Evolutionary conservation across 2,329 filamentous ascomycete species (phyloP).

Genomic region (Fusarium anguioides): DNA sequence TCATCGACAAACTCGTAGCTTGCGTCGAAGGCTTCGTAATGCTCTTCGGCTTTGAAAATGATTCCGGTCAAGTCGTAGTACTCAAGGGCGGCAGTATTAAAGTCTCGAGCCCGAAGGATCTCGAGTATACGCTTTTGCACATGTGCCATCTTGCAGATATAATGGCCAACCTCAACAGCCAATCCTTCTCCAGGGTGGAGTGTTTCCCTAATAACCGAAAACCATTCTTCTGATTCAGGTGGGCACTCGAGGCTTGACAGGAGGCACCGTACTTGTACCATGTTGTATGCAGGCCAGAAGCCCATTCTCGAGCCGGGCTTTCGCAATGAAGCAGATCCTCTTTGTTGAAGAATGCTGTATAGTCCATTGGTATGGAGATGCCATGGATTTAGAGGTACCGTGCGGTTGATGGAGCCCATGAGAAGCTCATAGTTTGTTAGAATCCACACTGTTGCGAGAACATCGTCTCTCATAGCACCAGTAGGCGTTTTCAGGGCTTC

Average conservation of each 20-base stretch:
- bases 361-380: conserved; percentile 52
- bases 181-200: conserved; percentile 44
- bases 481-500: conserved; percentile 49
- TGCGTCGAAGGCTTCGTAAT: conserved; percentile 31
- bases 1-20: conserved; percentile 10
- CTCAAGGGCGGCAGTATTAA: conserved; percentile 43
- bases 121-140: conserved; percentile 45
- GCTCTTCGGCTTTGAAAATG: conserved; percentile 43
- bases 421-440: conserved; percentile 56
- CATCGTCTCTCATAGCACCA: conserved; percentile 49
- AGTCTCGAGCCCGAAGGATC: conserved; percentile 46
- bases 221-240: conserved; percentile 52
- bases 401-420: conserved; percentile 50
- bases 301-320: conserved; percentile 44
- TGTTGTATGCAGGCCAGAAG: conserved; percentile 55
- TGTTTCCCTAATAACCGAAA: conserved; percentile 45
- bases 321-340: conserved; percentile 46
- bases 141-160: conserved; percentile 44
- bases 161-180: conserved; percentile 45
- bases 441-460: conserved; percentile 55
- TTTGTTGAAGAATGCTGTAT: conserved; percentile 51
- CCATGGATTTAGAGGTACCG: conserved; percentile 49
- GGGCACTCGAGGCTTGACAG: conserved; percentile 49
- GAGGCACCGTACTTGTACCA: conserved; percentile 54
- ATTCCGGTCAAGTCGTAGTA: conserved; percentile 44